phyloP scores from a whole-genome alignment of 768 basidiomycete genomes.

The Pisolithus albus region DNA sequence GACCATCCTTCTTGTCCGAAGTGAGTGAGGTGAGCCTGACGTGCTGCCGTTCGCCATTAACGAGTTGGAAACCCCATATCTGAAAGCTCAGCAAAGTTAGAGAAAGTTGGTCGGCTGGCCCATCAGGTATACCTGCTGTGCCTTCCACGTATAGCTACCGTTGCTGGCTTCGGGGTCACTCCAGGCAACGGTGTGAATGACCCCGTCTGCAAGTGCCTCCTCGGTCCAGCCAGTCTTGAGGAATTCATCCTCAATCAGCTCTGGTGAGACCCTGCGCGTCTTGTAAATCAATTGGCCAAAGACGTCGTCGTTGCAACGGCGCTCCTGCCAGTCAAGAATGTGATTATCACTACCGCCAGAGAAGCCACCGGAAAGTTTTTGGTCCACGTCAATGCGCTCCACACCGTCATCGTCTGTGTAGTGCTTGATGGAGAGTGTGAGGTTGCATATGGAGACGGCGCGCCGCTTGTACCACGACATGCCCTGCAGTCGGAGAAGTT shows the following conservation, averaged over 20 bases:
- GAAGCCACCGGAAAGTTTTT: slow-evolving; percentile 58
- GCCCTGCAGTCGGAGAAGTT: slow-evolving; percentile 64
- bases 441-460: slow-evolving; percentile 47
- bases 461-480: slow-evolving; percentile 66
- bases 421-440: slow-evolving; percentile 61
- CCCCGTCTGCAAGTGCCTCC: slow-evolving; percentile 31
- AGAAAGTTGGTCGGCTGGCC: not conserved
- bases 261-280: slow-evolving; percentile 43
- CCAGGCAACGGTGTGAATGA: slow-evolving; percentile 35
- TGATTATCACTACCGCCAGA: slow-evolving; percentile 51
- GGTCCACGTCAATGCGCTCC: slow-evolving; percentile 64
- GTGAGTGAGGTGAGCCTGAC: slow-evolving; percentile 57
- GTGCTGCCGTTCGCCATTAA: slow-evolving; percentile 55
- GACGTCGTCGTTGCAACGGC: slow-evolving; percentile 47
- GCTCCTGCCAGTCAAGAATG: slow-evolving; percentile 49
- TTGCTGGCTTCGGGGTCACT: slow-evolving; percentile 61
- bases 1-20: slow-evolving; percentile 42
- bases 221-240: slow-evolving; percentile 39
- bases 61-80: slow-evolving; percentile 59
- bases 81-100: slow-evolving; percentile 7
- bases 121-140: slow-evolving; percentile 44
- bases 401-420: slow-evolving; percentile 50
- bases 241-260: slow-evolving; percentile 39
- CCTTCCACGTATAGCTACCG: slow-evolving; percentile 47
- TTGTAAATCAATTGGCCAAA: slow-evolving; percentile 57